Percentiles rank a stretch among this genome's conserved stretches.
Evolutionary conservation across 2,329 filamentous ascomycete genomes (phyloP).

Genomic region (Trichoderma harzianum): DNA sequence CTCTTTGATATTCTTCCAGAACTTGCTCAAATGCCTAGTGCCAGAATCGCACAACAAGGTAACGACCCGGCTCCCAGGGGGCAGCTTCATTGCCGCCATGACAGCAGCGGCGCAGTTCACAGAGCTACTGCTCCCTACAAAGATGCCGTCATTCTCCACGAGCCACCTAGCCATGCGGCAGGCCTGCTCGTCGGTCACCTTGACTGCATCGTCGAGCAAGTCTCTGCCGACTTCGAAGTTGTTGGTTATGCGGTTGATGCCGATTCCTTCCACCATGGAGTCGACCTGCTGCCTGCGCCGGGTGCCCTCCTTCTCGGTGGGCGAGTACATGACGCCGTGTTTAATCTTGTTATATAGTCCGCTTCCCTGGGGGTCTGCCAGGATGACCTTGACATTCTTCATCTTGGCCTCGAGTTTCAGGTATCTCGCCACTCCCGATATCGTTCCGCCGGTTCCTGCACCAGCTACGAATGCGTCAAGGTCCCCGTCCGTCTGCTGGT

Average conservation of each 20-base stretch:
- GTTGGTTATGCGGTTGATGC: constrained; percentile 87
- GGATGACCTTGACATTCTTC: constrained; percentile 62
- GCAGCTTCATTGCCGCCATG: constrained; percentile 61
- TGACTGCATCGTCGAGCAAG: constrained; percentile 84
- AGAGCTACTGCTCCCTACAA: constrained; percentile 90
- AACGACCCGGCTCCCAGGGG: constrained; percentile 64
- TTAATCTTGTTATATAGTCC: constrained; percentile 89
- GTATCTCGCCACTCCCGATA: constrained; percentile 80
- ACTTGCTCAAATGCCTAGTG: constrained; percentile 78
- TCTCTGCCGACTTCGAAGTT: constrained; percentile 89
- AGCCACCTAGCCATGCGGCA: constrained; percentile 93
- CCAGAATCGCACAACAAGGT: constrained; percentile 84
- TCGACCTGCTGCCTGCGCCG: constrained; percentile 87
- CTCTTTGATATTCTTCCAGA: constrained; percentile 71
- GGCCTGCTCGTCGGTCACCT: constrained; percentile 85
- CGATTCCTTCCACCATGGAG: constrained; percentile 92
- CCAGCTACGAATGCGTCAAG: constrained; percentile 90
- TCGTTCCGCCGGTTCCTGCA: constrained; percentile 90
- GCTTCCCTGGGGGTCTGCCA: constrained; percentile 92
- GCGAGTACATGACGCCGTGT: constrained; percentile 92
- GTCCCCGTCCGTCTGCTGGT: constrained; percentile 66
- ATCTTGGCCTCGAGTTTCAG: constrained; percentile 67
- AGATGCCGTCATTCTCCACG: constrained; percentile 92
- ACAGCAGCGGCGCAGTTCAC: constrained; percentile 89
- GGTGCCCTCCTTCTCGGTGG: constrained; percentile 86